A percentile compares a stretch with the other conserved stretches of the same genome.
Evolutionary conservation across 2,329 filamentous ascomycete species (phyloP).

Genomic region (Apiospora rasikravindrae): DNA sequence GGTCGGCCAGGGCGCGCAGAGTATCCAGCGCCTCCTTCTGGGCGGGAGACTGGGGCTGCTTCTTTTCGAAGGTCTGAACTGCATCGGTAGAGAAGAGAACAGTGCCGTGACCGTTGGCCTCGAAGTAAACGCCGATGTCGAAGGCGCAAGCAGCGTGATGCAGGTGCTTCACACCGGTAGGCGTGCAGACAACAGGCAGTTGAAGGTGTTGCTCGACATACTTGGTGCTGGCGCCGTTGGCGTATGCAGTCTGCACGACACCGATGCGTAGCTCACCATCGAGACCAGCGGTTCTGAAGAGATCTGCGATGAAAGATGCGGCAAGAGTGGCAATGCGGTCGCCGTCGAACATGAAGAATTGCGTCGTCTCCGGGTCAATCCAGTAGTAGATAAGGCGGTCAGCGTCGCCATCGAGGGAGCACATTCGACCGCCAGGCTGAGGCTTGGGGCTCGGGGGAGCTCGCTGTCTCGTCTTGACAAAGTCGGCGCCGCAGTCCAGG

Average conservation of each 20-base stretch:
- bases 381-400: constrained; percentile 97
- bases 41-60: constrained; percentile 86
- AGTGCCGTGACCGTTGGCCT: constrained; percentile 97
- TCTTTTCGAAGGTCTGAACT: constrained; percentile 76
- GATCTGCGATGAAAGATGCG: constrained; percentile 90
- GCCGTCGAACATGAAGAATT: constrained; percentile 92
- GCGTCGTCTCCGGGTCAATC: constrained; percentile 72
- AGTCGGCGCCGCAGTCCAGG: constrained; percentile 93
- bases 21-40: constrained; percentile 89
- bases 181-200: constrained; percentile 89
- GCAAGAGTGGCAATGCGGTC: constrained; percentile 96
- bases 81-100: constrained; percentile 91
- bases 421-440: constrained; percentile 76
- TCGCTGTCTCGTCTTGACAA: constrained; percentile 94
- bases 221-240: constrained; percentile 91
- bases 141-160: constrained; percentile 96
- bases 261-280: constrained; percentile 84
- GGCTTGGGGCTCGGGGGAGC: constrained; percentile 84
- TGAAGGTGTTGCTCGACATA: constrained; percentile 89
- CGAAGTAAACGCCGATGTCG: constrained; percentile 97
- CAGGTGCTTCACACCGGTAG: constrained; percentile 95
- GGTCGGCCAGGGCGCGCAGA: constrained; percentile 79
- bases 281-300: constrained; percentile 80
- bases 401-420: constrained; percentile 92
- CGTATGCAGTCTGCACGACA: constrained; percentile 96